A percentile compares a stretch with the other conserved stretches of the same genome.
Conservation (phyloP, 805 yeast genomes). For the Saturnispora sanitii region DNA sequence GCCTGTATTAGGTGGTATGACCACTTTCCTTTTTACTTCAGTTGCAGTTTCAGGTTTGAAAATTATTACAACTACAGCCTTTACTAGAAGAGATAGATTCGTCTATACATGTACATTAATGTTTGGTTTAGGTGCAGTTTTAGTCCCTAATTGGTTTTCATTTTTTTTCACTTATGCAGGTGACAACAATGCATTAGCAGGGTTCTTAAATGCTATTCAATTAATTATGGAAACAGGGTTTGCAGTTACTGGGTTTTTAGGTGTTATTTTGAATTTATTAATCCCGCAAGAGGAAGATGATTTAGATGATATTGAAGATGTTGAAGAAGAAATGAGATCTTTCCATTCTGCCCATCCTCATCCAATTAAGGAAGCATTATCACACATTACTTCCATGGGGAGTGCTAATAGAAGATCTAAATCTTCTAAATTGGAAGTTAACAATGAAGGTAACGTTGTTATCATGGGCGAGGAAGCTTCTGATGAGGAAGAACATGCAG, state of each 20-base stretch:
- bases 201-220: slow-evolving; percentile 43
- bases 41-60: slow-evolving; percentile 52
- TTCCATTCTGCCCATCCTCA: slow-evolving; percentile 41
- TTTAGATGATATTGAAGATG: slow-evolving; percentile 30
- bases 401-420: slow-evolving; percentile 8
- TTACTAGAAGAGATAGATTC: slow-evolving; percentile 49
- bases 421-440: slow-evolving; percentile 3
- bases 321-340: slow-evolving; percentile 34
- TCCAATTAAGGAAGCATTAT: slow-evolving; percentile 11
- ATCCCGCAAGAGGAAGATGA: slow-evolving; percentile 43
- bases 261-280: slow-evolving; percentile 39
- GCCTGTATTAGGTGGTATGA: slow-evolving; percentile 82
- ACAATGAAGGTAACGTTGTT: slow-evolving; percentile 3
- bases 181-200: slow-evolving; percentile 32
- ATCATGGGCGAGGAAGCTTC: slow-evolving; percentile 5
- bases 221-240: slow-evolving; percentile 51
- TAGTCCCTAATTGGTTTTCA: slow-evolving; percentile 39
- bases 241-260: slow-evolving; percentile 45
- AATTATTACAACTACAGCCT: slow-evolving; percentile 43
- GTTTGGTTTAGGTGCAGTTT: slow-evolving; percentile 43
- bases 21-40: slow-evolving; percentile 45
- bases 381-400: slow-evolving; percentile 10
- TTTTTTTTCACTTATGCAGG: slow-evolving; percentile 43
- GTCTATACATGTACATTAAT: slow-evolving; percentile 41
- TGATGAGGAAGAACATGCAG: too few species aligned